Conservation (phyloP, 257 asterid species). For the Ehretia macrophylla region DNA sequence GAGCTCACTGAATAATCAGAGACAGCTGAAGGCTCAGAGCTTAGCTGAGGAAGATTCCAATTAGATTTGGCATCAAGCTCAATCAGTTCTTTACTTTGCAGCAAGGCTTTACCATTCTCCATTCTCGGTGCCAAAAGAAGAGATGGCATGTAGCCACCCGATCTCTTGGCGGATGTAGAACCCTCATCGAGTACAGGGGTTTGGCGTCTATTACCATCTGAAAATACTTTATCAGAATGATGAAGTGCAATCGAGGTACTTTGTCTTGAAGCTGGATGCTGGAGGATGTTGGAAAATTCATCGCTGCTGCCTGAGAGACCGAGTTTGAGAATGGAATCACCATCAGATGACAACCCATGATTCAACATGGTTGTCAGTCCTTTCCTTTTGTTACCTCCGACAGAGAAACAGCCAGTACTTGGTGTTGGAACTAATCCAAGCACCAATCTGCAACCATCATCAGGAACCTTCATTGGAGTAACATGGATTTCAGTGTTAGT, state of each 20-base stretch:
- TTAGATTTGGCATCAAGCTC: slow-evolving; percentile 34
- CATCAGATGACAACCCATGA: slow-evolving; percentile 37
- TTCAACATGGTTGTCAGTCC: slow-evolving; percentile 25
- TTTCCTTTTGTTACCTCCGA: slow-evolving; percentile 37
- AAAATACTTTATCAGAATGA: slow-evolving; percentile 32
- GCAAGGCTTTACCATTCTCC: slow-evolving; percentile 19
- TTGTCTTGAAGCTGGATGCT: slow-evolving; percentile 44
- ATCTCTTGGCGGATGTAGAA: slow-evolving; percentile 88
- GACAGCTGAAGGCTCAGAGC: slow-evolving; percentile 57
- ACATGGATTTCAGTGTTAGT: slow-evolving; percentile 24
- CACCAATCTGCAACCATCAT: slow-evolving; percentile 82
- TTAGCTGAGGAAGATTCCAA: slow-evolving; percentile 44
- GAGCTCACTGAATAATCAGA: slow-evolving; percentile 64
- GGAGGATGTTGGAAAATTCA: slow-evolving; percentile 40
- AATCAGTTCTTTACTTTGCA: slow-evolving; percentile 16
- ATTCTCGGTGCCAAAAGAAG: slow-evolving; percentile 70
- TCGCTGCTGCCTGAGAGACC: slow-evolving; percentile 57
- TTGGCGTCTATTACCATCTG: slow-evolving; percentile 26
- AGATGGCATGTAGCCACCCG: slow-evolving; percentile 81
- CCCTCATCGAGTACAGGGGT: slow-evolving; percentile 74
- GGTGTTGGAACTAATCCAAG: slow-evolving; percentile 92
- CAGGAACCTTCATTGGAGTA: slow-evolving; percentile 34
- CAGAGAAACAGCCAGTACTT: slow-evolving; percentile 35
- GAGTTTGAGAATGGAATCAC: slow-evolving; percentile 59
- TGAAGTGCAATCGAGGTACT: slow-evolving; percentile 24